Percentiles rank a stretch among this genome's conserved stretches.
Conservation (phyloP, 352 stramenopile species). For the Phytophthora idaei region DNA sequence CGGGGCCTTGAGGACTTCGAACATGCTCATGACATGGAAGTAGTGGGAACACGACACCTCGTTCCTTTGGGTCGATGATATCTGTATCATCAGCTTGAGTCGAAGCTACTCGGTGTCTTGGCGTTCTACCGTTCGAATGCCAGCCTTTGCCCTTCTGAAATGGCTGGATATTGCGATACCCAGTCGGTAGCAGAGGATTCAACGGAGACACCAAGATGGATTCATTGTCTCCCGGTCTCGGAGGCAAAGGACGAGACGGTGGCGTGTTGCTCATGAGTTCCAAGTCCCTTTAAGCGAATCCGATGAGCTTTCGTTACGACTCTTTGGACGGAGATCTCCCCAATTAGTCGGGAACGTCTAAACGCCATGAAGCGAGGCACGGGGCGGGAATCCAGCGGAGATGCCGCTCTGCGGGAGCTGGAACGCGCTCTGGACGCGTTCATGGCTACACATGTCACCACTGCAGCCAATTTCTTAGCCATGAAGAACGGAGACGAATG, state of each 20-base stretch:
- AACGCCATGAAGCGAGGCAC: conserved; percentile 18
- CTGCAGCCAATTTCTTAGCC: conserved; percentile 23
- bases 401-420: conserved; percentile 46
- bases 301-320: not conserved
- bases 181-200: conserved; percentile 59
- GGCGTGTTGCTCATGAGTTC: conserved; percentile 20
- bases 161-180: conserved; percentile 72
- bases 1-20: conserved; percentile 24
- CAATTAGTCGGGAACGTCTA: conserved; percentile 30
- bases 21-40: conserved; percentile 22
- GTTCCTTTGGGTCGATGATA: conserved; percentile 21
- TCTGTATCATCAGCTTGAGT: conserved; percentile 17
- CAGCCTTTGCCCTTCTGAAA: conserved; percentile 72
- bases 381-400: conserved; percentile 20
- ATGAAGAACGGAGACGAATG: conserved; percentile 6
- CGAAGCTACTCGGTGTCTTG: conserved; percentile 14
- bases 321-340: conserved; percentile 12
- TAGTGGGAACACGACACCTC: conserved; percentile 57
- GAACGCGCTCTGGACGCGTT: conserved; percentile 66
- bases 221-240: conserved; percentile 21
- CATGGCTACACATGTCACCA: conserved; percentile 45
- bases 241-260: conserved; percentile 17
- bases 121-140: conserved; percentile 58
- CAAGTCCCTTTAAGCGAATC: not conserved
- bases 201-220: conserved; percentile 55